Evolutionary conservation across 2,329 filamentous ascomycete species (phyloP), one percentile per base, ranked within the genome.

Genomic region (Cryoendolithus antarcticus): DNA sequence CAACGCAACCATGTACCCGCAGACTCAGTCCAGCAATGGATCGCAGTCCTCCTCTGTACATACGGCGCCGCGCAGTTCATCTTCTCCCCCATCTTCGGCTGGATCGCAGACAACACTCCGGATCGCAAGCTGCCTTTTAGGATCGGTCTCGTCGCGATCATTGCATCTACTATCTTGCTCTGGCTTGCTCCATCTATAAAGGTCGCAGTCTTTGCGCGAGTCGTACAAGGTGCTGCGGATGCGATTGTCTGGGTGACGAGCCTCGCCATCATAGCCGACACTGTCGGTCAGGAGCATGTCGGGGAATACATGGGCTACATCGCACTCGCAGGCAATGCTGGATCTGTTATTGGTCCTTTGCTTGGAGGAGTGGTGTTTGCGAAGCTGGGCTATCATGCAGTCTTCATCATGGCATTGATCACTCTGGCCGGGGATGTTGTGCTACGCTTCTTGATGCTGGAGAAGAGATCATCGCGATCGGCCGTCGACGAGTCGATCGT

Each of bases 241-340:
- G 75, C 76, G 2, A 69, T 84, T 2, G 80, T 85, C 10, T 85
- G 80, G 79, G 77, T 74, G 0, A 77, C 81, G 0, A 81, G 80
- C 0, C 65, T 78, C n/a, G 80, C 81, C 0, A 61, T 85, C 13
- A 54, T 85, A 9, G 78, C 77, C 4, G 81, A 86, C 51, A 83
- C 79, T 0, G 74, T 82, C 32, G 72, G 70, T 1, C 63, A 70
- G 48, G 63, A 67, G 5, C 64, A 70, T 11, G 70, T 82, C 12
- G 80, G 78, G 0, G 65, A 79, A 44, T 71, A 71, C 0, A 72
- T 83, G 62, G 81, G 81, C 2, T 83, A 74, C 49, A 67, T 82
- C 1, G 69, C 67, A 41, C 65, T 79, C 42, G 71, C 72, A 1
- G 74, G 82, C 64, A 75, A 71, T n/a, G 43, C 77, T 4, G 79